Conservation (phyloP, 2,329 filamentous ascomycete genomes). For the Cladophialophora bantiana region DNA sequence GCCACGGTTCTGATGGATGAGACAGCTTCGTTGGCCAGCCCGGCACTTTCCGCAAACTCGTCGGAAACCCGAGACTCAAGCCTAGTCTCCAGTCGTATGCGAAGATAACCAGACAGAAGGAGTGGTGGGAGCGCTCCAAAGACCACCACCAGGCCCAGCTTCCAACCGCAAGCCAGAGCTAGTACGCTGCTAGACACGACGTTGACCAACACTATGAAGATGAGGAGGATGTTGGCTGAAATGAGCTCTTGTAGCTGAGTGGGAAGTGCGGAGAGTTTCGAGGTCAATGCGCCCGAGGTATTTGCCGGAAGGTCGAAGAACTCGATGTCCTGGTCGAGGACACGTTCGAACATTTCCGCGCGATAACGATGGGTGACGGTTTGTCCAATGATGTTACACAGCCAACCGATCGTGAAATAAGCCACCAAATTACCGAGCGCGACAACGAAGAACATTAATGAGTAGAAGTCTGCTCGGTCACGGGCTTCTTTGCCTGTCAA, state of each 20-base stretch:
- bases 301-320: slow-evolving; percentile 47
- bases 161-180: slow-evolving; percentile 57
- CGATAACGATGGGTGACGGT: slow-evolving; percentile 38
- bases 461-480: slow-evolving; percentile 52
- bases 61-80: slow-evolving; percentile 55
- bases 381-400: slow-evolving; percentile 44
- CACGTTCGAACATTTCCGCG: slow-evolving; percentile 38
- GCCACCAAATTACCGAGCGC: slow-evolving; percentile 49
- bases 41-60: slow-evolving; percentile 57
- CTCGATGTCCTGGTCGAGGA: slow-evolving; percentile 43
- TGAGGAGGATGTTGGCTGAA: slow-evolving; percentile 57
- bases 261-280: slow-evolving; percentile 41
- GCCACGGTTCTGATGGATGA: slow-evolving; percentile 59
- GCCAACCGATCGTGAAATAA: slow-evolving; percentile 50
- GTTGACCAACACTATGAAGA: slow-evolving; percentile 57
- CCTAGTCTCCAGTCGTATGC: slow-evolving; percentile 58
- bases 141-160: slow-evolving; percentile 56
- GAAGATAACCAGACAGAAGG: slow-evolving; percentile 55
- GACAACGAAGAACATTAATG: slow-evolving; percentile 57
- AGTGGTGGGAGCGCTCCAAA: slow-evolving; percentile 57
- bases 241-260: slow-evolving; percentile 57
- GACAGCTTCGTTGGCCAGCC: slow-evolving; percentile 59
- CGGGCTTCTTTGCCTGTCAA: slow-evolving; percentile 33
- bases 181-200: slow-evolving; percentile 56
- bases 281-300: slow-evolving; percentile 43